Base-by-base conservation (phyloP, 2,329 filamentous ascomycete species). In the Diplodia mutila region DNA sequence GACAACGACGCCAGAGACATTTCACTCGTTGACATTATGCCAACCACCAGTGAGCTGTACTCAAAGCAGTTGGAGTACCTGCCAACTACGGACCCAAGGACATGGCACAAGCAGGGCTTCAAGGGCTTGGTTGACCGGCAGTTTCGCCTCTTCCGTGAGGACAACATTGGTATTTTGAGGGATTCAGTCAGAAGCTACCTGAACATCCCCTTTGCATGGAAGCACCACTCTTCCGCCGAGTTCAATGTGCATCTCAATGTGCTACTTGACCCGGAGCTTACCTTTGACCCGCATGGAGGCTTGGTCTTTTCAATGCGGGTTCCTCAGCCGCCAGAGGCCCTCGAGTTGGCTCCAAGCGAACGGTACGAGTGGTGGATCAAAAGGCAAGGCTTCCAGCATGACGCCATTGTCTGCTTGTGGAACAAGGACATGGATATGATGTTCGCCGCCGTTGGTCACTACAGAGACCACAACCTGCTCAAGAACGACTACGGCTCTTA, bases 61-160 rank as follows among this genome's bases (percentile, higher is more conserved):
- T 74, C 65, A 84, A 34, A 73, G 76, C n/a, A 14, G 5, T 27
- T 9, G 1, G 53, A 39, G 11, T 78, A 74, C 42, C 67, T 80
- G 0, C 77, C 78, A 0, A 72, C 68, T 0, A 73, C 39, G 1
- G 27, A 57, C 52, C 23, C 52, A 27, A 34, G 9, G 4, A 27
- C 32, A 1, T 66, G 32, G 37, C 34, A 66, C 27, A 32, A 42
- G 16, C 48, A 42, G 21, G 70, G 71, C 5, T n/a, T 67, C 14
- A 42, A 63, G 32, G 84, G 85, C 2, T 79, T 85, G 1, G 71
- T 88, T 0, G 85, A 88, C 71, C 76, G 82, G 66, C 82, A 87
- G 65, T 88, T 88, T 55, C 81, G 86, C 9, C 80, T 87, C 0
- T 73, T 87, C 2, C 79, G 85, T 2, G 84, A 87, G 73, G 85